Conservation (phyloP, 129 eudicot species). For the Tagetes patula region DNA sequence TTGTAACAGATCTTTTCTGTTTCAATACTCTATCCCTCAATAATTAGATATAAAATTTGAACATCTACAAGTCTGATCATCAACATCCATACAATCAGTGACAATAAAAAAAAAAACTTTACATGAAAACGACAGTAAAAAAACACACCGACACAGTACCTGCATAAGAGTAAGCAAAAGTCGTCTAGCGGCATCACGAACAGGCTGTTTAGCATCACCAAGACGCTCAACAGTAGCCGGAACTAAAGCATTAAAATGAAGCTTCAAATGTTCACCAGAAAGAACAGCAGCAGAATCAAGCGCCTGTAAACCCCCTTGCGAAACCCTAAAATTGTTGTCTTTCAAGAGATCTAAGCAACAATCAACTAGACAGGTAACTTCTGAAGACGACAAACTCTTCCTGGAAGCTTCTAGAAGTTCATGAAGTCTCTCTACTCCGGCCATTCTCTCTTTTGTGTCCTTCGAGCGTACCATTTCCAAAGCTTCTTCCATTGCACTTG, state of each 20-base stretch:
- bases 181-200: conserved; percentile 85
- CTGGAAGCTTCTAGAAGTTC: conserved; percentile 82
- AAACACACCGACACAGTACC: conserved; percentile 41
- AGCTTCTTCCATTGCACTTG: conserved; percentile 74
- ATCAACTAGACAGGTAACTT: conserved; percentile 75
- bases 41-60: not conserved
- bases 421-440: conserved; percentile 87
- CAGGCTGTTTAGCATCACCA: conserved; percentile 87
- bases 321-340: conserved; percentile 87
- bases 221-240: conserved; percentile 83
- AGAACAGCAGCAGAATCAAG: conserved; percentile 88
- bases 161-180: conserved; percentile 89
- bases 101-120: not conserved
- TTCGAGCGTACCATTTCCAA: conserved; percentile 78
- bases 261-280: conserved; percentile 81
- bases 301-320: conserved; percentile 79
- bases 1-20: not conserved
- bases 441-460: conserved; percentile 93
- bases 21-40: conserved; percentile 2
- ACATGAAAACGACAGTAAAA: conserved; percentile 5
- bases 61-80: conserved; percentile 12
- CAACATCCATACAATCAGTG: not conserved
- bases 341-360: conserved; percentile 80
- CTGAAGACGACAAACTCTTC: conserved; percentile 64
- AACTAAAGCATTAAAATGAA: conserved; percentile 78